A percentile compares a stretch with the other conserved stretches of the same genome.
Conservation (phyloP, 2,329 filamentous ascomycete species). For the Penicillium sp. region DNA sequence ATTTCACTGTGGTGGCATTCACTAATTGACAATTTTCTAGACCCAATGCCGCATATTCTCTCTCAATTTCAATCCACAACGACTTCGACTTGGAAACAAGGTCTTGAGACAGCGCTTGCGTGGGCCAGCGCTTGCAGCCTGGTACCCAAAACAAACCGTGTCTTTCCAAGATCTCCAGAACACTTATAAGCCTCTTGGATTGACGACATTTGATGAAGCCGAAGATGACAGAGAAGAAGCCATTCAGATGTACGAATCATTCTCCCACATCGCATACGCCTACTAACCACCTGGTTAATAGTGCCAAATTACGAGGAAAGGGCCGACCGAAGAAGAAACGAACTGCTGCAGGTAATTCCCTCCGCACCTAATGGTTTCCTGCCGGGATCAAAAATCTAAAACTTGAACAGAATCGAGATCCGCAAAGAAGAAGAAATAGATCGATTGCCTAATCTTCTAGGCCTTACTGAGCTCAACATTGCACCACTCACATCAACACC, state of each 20-base stretch:
- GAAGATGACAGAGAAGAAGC: constrained; percentile 76
- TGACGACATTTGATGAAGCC: constrained; percentile 69
- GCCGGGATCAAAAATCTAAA: not conserved
- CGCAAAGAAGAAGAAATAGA: constrained; percentile 30
- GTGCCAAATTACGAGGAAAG: constrained; percentile 78
- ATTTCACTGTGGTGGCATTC: not conserved
- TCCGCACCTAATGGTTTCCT: not conserved
- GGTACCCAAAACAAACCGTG: constrained; percentile 78
- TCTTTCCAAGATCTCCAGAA: constrained; percentile 73
- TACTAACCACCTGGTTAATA: constrained; percentile 38
- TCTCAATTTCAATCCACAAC: constrained; percentile 83
- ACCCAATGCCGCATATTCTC: constrained; percentile 89
- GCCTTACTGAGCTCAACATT: not conserved
- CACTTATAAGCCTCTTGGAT: constrained; percentile 62
- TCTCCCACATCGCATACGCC: not conserved
- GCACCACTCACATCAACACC: not conserved
- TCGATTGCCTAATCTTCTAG: not conserved
- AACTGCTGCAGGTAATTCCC: constrained; percentile 46
- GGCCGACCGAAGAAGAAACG: constrained; percentile 87
- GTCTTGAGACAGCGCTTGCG: constrained; percentile 82
- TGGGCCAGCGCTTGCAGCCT: constrained; percentile 78
- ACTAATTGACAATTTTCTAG: constrained; percentile 48
- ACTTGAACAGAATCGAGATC: constrained; percentile 23
- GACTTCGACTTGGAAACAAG: constrained; percentile 83
- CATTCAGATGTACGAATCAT: constrained; percentile 55